Conservation (phyloP, 345 rosid genomes). For the Arabidopsis arenosa region DNA sequence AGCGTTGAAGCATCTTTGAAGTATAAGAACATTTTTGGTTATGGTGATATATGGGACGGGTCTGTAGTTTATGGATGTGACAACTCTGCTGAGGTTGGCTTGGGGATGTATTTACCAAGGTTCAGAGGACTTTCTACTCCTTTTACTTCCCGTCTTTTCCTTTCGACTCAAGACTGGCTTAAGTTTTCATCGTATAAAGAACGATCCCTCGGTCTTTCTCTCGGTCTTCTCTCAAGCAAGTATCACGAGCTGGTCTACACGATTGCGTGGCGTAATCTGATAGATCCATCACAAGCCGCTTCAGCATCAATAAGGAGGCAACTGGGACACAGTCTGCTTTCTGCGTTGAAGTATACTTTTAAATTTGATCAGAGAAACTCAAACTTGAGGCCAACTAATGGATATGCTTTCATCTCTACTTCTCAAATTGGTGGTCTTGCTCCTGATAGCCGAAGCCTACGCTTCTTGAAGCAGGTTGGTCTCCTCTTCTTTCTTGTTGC, state of each 20-base stretch:
- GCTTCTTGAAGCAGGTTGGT: constrained; percentile 84
- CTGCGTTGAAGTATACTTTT: constrained; percentile 77
- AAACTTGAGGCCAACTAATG: constrained; percentile 74
- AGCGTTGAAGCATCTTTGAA: constrained; percentile 80
- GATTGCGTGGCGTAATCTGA: constrained; percentile 76
- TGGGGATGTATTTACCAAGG: constrained; percentile 79
- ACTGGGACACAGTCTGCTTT: constrained; percentile 82
- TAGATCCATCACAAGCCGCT: constrained; percentile 78
- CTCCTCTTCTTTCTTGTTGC: constrained; percentile 24
- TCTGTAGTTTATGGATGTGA: constrained; percentile 82
- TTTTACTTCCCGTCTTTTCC: constrained; percentile 65
- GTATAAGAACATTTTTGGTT: constrained; percentile 84
- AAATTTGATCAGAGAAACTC: constrained; percentile 82
- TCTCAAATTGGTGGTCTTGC: constrained; percentile 87
- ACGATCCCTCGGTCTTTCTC: constrained; percentile 80
- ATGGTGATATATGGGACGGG: constrained; percentile 94
- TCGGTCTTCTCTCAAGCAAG: constrained; percentile 71
- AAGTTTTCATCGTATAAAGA: constrained; percentile 84
- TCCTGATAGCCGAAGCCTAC: constrained; percentile 85
- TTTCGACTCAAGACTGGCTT: constrained; percentile 87
- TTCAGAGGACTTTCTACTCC: constrained; percentile 67
- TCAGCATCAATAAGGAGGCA: constrained; percentile 77
- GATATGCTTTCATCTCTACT: constrained; percentile 77
- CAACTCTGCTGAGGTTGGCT: constrained; percentile 78
- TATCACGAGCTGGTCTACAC: constrained; percentile 77